phyloP scores from a whole-genome alignment of 2,329 filamentous ascomycete species.

The Akanthomyces lecanii region DNA sequence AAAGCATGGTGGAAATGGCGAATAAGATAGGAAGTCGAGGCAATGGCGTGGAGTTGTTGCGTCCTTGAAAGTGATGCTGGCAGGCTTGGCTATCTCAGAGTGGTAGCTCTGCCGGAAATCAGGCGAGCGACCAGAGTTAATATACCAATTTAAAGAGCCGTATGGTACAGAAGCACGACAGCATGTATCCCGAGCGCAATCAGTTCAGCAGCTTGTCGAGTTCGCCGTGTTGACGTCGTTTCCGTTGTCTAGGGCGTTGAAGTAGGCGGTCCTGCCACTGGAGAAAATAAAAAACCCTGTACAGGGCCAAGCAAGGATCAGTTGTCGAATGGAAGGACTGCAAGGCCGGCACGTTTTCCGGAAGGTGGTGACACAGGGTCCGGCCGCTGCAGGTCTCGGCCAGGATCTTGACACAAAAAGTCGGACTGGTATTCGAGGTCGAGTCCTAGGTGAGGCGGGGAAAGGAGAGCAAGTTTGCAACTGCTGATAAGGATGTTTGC shows the following conservation, averaged over 20 bases:
- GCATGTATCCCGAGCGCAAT: background rate
- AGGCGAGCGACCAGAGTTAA: background rate
- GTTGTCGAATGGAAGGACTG: conserved; percentile 4
- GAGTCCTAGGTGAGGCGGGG: background rate
- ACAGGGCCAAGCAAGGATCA: background rate
- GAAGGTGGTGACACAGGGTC: conserved; percentile 4
- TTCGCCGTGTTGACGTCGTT: background rate
- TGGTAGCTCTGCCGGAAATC: background rate
- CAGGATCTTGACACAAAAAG: background rate
- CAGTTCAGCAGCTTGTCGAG: background rate
- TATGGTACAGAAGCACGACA: background rate
- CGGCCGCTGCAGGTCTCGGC: conserved; percentile 8
- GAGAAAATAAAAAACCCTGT: background rate
- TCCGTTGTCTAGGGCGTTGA: background rate
- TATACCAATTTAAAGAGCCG: background rate
- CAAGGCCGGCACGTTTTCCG: conserved; percentile 13
- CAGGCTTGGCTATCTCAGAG: background rate
- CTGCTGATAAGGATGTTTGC: background rate
- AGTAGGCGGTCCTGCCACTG: background rate
- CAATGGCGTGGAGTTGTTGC: background rate
- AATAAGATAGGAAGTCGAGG: background rate
- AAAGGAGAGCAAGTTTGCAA: background rate
- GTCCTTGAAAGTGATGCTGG: background rate
- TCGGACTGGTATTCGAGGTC: background rate
- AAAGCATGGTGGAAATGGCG: conserved; percentile 13